phyloP scores from a whole-genome alignment of 495 filamentous ascomycete species.

The Neurospora sp. region DNA sequence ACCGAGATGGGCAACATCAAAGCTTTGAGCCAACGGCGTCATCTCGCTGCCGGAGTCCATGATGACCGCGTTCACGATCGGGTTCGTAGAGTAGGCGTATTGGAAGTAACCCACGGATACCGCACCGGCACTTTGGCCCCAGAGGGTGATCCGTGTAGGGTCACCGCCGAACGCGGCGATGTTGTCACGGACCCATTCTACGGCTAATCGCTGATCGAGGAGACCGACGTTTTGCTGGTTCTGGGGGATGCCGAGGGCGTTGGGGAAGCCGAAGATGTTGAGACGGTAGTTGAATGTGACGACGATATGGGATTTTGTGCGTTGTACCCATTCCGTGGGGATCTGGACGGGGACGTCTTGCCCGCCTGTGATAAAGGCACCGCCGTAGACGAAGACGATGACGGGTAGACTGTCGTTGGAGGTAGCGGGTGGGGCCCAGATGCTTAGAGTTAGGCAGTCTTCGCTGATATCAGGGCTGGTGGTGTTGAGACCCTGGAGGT shows the following conservation, averaged over 20 bases:
- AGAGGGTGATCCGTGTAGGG: slow-evolving; percentile 40
- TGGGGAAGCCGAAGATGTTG: slow-evolving; percentile 55
- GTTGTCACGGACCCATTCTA: slow-evolving; percentile 48
- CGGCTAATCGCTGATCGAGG: slow-evolving; percentile 52
- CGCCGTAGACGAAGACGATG: slow-evolving; percentile 25
- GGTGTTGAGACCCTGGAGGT: slow-evolving; percentile 11
- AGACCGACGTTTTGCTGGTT: slow-evolving; percentile 47
- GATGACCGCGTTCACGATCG: slow-evolving; percentile 39
- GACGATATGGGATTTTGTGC: slow-evolving; percentile 44
- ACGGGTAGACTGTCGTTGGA: slow-evolving; percentile 19
- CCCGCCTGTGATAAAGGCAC: slow-evolving; percentile 17
- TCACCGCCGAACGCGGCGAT: slow-evolving; percentile 53
- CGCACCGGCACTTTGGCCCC: slow-evolving; percentile 46
- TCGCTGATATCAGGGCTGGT: slow-evolving; percentile 24
- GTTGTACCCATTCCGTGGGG: slow-evolving; percentile 32
- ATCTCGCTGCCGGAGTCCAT: slow-evolving; percentile 44
- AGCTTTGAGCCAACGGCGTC: slow-evolving; percentile 25
- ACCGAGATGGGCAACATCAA: slow-evolving; percentile 16
- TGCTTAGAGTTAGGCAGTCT: slow-evolving; percentile 48
- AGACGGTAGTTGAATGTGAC: slow-evolving; percentile 57
- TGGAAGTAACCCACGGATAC: slow-evolving; percentile 42
- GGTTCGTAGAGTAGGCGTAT: slow-evolving; percentile 38
- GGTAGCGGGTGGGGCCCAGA: slow-evolving; percentile 30
- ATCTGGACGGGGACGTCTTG: slow-evolving; percentile 16
- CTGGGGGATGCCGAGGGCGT: slow-evolving; percentile 18